Evolutionary conservation across 768 basidiomycete genomes (phyloP).

Genomic region (Psilocybe cubensis): DNA sequence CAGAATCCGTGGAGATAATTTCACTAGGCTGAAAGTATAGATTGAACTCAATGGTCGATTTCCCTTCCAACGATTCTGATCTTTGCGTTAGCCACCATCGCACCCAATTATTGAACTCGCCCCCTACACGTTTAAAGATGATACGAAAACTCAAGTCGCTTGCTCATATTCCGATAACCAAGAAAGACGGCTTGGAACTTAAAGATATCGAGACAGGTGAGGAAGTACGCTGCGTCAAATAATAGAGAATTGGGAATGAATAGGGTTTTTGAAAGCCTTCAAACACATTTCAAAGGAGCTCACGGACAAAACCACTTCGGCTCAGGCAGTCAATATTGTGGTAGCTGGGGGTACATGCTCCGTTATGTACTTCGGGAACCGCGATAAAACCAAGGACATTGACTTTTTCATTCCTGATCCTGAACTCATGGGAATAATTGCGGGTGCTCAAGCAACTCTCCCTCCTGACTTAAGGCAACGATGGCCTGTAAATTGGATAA

Average conservation of each 20-base stretch:
- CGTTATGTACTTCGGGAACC: conserved; percentile 1
- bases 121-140: not conserved
- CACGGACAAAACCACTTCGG: not conserved
- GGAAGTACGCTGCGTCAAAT: not conserved
- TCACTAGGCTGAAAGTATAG: too few species aligned
- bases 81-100: not conserved
- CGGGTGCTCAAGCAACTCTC: not conserved
- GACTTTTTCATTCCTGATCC: conserved; percentile 11
- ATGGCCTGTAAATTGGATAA: conserved; percentile 11
- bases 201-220: conserved; percentile 8
- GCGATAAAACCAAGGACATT: conserved; percentile 10
- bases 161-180: conserved; percentile 3
- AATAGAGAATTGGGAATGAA: not conserved
- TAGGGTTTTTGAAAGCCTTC: not conserved
- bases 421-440: conserved; percentile 2
- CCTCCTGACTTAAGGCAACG: conserved; percentile 1
- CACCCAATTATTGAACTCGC: not conserved
- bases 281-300: conserved; percentile 7
- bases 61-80: too few species aligned
- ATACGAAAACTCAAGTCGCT: not conserved
- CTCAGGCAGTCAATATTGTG: not conserved
- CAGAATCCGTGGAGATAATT: too few species aligned
- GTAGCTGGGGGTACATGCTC: conserved; percentile 7
- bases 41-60: too few species aligned
- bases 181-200: conserved; percentile 6